phyloP scores from a whole-genome alignment of 2,329 filamentous ascomycete species.

The Dothistroma septosporum region DNA sequence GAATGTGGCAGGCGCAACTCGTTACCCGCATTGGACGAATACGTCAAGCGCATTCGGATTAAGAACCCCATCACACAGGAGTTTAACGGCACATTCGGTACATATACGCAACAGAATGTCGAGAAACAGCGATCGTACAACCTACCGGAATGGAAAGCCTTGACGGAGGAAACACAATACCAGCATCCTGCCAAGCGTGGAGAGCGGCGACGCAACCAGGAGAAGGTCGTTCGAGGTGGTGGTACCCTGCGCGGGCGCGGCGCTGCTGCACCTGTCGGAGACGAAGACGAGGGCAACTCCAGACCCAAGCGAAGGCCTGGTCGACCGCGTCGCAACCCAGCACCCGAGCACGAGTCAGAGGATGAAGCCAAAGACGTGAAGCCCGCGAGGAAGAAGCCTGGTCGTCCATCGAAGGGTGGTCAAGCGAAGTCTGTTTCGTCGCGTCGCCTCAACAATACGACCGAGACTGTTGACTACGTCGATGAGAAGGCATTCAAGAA shows the following conservation, averaged over 20 bases:
- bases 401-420: conserved; percentile 49
- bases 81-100: conserved; percentile 91
- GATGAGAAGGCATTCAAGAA: conserved; percentile 87
- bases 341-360: conserved; percentile 31
- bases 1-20: conserved; percentile 55
- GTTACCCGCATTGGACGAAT: conserved; percentile 73
- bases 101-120: conserved; percentile 95
- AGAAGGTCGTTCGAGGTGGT: conserved; percentile 41
- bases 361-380: conserved; percentile 34
- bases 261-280: conserved; percentile 15
- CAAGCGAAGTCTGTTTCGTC: conserved; percentile 74
- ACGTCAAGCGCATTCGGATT: conserved; percentile 86
- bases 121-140: conserved; percentile 96
- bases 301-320: conserved; percentile 49
- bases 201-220: conserved; percentile 63
- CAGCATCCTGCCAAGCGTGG: conserved; percentile 90
- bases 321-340: conserved; percentile 41
- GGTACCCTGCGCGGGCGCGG: conserved; percentile 29
- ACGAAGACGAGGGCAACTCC: conserved; percentile 26
- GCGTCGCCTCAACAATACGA: conserved; percentile 77
- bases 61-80: conserved; percentile 98
- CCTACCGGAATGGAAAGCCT: conserved; percentile 86
- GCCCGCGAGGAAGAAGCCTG: conserved; percentile 50
- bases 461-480: conserved; percentile 71
- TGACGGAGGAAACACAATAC: conserved; percentile 92